These are phyloP conservation scores for Skeletonema menzelii DNA, from an alignment of 108 stramenopile genomes.

Conservation along the genomic window DNA sequence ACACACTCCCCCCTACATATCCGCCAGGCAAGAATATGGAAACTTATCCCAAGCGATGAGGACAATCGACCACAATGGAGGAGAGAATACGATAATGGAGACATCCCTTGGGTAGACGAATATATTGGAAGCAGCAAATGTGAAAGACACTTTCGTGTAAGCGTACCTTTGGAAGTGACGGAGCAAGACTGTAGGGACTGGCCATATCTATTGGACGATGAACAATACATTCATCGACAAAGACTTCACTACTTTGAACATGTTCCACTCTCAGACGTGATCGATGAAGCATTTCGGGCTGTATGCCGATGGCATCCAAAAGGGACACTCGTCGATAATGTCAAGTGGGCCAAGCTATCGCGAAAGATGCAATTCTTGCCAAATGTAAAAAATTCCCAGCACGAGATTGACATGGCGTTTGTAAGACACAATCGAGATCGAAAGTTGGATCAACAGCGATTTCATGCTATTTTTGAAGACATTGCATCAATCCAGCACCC, in stretches of 20 bases:
- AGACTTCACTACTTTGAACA: constrained; percentile 48
- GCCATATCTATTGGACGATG: not conserved
- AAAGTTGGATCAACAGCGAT: constrained; percentile 33
- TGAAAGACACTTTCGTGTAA: constrained; percentile 34
- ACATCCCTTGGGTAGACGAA: constrained; percentile 37
- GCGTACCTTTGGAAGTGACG: constrained; percentile 23
- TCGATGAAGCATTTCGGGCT: constrained; percentile 38
- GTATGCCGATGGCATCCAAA: constrained; percentile 57
- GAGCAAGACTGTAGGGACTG: constrained; percentile 37
- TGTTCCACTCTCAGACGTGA: constrained; percentile 34
- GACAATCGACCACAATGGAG: constrained; percentile 45
- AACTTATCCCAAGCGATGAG: constrained; percentile 34
- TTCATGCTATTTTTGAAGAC: constrained; percentile 42
- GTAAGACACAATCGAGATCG: constrained; percentile 37
- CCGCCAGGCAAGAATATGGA: constrained; percentile 37
- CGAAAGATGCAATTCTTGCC: constrained; percentile 54
- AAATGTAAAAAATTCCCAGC: constrained; percentile 40
- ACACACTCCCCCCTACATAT: constrained; percentile 26
- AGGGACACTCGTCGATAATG: constrained; percentile 41
- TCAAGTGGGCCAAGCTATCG: constrained; percentile 60
- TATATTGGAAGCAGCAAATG: constrained; percentile 7
- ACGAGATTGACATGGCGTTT: constrained; percentile 52
- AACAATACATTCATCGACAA: constrained; percentile 42
- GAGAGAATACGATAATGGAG: constrained; percentile 39
- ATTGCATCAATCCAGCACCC: constrained; percentile 47